These are phyloP conservation scores for Fusarium pilosicola DNA, from an alignment of 2,329 filamentous ascomycete genomes.

Conservation along the genomic window DNA sequence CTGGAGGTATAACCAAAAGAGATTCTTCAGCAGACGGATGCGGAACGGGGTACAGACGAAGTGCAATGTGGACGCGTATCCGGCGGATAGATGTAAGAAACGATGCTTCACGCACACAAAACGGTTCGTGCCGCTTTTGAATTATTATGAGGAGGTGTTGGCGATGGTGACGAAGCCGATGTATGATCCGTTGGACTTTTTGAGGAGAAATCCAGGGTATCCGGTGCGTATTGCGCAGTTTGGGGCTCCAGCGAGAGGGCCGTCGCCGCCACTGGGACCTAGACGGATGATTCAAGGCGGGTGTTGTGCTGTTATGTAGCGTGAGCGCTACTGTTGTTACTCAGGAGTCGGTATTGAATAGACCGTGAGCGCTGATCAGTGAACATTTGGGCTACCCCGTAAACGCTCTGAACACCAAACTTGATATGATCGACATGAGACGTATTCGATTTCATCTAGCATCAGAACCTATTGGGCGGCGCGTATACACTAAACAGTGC, in stretches of 20 bases:
- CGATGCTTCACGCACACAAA: not conserved
- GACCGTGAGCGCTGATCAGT: not conserved
- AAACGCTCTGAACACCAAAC: not conserved
- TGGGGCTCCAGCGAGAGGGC: not conserved
- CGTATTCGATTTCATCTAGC: not conserved
- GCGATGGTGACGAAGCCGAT: not conserved
- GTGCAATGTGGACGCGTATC: not conserved
- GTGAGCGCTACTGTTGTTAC: no score
- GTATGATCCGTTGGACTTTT: not conserved
- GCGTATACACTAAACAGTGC: no score
- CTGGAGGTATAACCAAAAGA: not conserved
- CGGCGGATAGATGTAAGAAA: not conserved
- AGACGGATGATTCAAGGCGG: not conserved
- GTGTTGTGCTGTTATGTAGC: not conserved
- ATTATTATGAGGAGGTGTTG: not conserved
- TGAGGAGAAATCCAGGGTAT: not conserved
- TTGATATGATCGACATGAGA: not conserved
- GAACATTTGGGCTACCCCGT: not conserved
- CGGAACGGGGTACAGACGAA: not conserved
- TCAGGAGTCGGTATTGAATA: not conserved
- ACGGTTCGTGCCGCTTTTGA: not conserved
- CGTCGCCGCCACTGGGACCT: not conserved
- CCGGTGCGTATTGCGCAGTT: not conserved
- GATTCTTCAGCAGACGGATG: not conserved
- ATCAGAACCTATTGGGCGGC: no score